phyloP scores from a whole-genome alignment of 306 rosid species.

The Nissolia schottii region DNA sequence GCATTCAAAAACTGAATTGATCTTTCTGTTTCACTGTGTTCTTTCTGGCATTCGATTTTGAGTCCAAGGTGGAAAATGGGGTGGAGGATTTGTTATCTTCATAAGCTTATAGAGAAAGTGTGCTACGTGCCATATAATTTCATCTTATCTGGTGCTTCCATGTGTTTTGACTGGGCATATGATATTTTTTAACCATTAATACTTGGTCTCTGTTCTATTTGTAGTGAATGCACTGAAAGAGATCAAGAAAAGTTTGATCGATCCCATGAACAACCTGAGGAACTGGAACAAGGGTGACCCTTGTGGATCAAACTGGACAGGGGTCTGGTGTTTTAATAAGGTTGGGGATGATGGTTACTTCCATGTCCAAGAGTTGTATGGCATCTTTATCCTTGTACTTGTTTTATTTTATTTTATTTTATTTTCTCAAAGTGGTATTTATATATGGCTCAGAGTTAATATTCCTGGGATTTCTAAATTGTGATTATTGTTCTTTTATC shows the following conservation, averaged over 20 bases:
- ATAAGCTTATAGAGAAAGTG: neutral
- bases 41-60: slow-evolving; percentile 14
- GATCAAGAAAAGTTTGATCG: slow-evolving; percentile 58
- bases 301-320: slow-evolving; percentile 68
- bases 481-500: neutral
- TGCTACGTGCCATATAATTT: neutral
- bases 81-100: neutral
- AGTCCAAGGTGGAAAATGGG: slow-evolving; percentile 10
- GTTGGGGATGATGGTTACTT: slow-evolving; percentile 44
- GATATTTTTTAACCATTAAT: neutral
- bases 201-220: slow-evolving; percentile 19
- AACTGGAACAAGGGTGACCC: slow-evolving; percentile 74
- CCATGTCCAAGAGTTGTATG: slow-evolving; percentile 68
- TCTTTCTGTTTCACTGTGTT: slow-evolving; percentile 12
- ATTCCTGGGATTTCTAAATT: slow-evolving; percentile 1
- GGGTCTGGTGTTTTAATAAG: slow-evolving; percentile 42
- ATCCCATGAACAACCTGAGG: slow-evolving; percentile 40
- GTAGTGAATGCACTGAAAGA: slow-evolving; percentile 60
- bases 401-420: too few species aligned
- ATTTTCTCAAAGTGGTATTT: neutral
- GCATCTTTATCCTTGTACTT: neutral
- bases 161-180: slow-evolving; percentile 10
- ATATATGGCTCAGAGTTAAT: neutral
- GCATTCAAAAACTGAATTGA: neutral
- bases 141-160: neutral